These are phyloP conservation scores for Starmerella sirachaensis DNA, from an alignment of 805 yeast species.

Conservation along the genomic window DNA sequence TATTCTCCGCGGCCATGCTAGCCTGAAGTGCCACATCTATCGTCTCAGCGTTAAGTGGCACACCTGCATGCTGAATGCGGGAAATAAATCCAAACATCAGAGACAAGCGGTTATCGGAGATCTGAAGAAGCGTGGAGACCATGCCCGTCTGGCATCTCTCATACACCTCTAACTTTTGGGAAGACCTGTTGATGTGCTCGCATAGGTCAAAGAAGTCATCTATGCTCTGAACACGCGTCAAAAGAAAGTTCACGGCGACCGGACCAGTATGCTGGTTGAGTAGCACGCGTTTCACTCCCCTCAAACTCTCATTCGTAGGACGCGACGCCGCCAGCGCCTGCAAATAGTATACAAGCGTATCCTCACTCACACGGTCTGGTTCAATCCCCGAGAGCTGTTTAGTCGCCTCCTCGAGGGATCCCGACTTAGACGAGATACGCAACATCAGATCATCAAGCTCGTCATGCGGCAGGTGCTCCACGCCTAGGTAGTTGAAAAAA, in stretches of 20 bases:
- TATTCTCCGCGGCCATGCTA: background rate
- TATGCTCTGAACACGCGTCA: constrained; percentile 19
- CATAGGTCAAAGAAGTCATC: constrained; percentile 25
- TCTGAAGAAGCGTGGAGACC: constrained; percentile 14
- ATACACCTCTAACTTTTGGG: constrained; percentile 17
- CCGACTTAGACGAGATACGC: constrained; percentile 22
- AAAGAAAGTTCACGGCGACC: constrained; percentile 20
- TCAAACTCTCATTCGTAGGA: constrained; percentile 15
- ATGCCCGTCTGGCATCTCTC: constrained; percentile 23
- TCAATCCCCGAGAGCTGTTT: constrained; percentile 5
- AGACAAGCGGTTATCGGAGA: constrained; percentile 3
- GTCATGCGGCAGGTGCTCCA: constrained; percentile 7
- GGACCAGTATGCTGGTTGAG: constrained; percentile 12
- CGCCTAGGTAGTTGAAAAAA: constrained; percentile 18
- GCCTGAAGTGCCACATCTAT: constrained; percentile 4
- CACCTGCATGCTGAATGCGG: constrained; percentile 3
- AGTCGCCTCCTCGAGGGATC: constrained; percentile 21
- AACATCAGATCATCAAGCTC: constrained; percentile 23
- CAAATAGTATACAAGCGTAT: constrained; percentile 21
- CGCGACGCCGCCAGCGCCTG: constrained; percentile 15
- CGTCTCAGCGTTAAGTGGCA: constrained; percentile 1
- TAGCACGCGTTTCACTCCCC: constrained; percentile 4
- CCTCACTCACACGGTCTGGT: constrained; percentile 14
- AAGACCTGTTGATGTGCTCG: constrained; percentile 16
- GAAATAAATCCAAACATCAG: constrained; percentile 9